A percentile compares a stretch with the other conserved stretches of the same genome.
phyloP scores from a whole-genome alignment of 257 asterid species.

The Solanum pennellii region DNA sequence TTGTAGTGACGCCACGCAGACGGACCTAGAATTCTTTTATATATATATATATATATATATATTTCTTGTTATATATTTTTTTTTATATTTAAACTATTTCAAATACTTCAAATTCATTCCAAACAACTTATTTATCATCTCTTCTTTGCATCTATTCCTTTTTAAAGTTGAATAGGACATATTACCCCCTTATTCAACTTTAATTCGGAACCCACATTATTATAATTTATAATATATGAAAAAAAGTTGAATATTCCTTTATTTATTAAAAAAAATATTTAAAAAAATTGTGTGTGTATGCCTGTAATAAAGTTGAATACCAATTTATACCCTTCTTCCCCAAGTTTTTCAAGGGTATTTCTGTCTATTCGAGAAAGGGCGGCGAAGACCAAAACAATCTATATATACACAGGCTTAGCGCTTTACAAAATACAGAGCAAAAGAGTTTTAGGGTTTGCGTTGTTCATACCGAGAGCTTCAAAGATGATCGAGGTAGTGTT shows the following conservation, averaged over 20 bases:
- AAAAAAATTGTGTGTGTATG: not conserved
- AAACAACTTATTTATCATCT: too few relatives aligned
- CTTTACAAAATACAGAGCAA: not conserved
- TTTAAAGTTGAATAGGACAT: not conserved
- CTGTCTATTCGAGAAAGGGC: not conserved
- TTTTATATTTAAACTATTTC: too few relatives aligned
- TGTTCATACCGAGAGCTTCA: not conserved
- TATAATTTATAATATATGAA: too few relatives aligned
- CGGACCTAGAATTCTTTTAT: too few relatives aligned
- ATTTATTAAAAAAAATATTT: not conserved
- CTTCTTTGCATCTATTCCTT: not conserved
- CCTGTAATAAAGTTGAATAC: not conserved
- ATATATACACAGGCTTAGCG: not conserved
- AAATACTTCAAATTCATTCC: too few relatives aligned
- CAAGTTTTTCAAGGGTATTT: not conserved
- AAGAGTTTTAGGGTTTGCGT: not conserved
- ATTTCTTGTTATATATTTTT: too few relatives aligned
- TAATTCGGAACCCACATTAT: not conserved
- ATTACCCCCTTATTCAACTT: not conserved
- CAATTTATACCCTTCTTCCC: not conserved
- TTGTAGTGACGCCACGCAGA: too few relatives aligned
- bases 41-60: too few relatives aligned
- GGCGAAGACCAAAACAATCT: not conserved
- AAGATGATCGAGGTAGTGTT: slow-evolving; percentile 1
- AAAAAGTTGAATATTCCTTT: not conserved